Evolutionary conservation across 257 asterid genomes (phyloP), one percentile per base, ranked within the genome.

Genomic region (Lycium ferocissimum): DNA sequence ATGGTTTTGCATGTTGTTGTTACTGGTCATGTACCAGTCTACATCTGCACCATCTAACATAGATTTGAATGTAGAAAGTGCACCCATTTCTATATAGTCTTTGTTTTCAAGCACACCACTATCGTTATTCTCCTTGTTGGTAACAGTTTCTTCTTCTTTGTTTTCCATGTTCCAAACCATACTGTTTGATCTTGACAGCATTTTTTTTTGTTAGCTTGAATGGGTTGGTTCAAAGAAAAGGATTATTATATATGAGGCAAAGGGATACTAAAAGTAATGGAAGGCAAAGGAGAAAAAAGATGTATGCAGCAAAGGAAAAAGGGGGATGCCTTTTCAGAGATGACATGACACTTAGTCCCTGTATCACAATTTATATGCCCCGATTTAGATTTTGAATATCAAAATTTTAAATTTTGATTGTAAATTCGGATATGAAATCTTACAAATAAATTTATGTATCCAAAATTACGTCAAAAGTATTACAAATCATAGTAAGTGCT

Each of bases 101-200:
- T 89, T 89, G 86, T 84, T 86, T 75, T 18, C 54, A 0, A 70
- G 33, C 14, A 3, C 78, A 38, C 54, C 79, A 40, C 18, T 40
- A 40, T 11, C 17, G 33, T 47, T 67, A 37, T 35, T 0, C 53
- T 70, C 79, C 79, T 40, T 70, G 54, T 70, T 70, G 8, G 33
- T 40, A 67, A 35, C 14, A 35, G 26, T 38, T 45, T 56, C 57
- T 90, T 58, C 92, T 78, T 78, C 65, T 51, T 89, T 90, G 47
- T 85, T 94, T 76, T 94, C 94, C 89, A 90, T 90, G 53, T 78
- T 61, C 97, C 99, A 95, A 35, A 82, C 92, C 92, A 92, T 87
- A 86, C 93, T 91, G 35, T 92, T 92, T 38, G 88, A 92, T 88
- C 98, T 89, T 8, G 97, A 92, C 82, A 95, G 61, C 97, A 94